Evolutionary conservation across 83 land plant genomes (phyloP).

Genomic region (Picea abies): DNA sequence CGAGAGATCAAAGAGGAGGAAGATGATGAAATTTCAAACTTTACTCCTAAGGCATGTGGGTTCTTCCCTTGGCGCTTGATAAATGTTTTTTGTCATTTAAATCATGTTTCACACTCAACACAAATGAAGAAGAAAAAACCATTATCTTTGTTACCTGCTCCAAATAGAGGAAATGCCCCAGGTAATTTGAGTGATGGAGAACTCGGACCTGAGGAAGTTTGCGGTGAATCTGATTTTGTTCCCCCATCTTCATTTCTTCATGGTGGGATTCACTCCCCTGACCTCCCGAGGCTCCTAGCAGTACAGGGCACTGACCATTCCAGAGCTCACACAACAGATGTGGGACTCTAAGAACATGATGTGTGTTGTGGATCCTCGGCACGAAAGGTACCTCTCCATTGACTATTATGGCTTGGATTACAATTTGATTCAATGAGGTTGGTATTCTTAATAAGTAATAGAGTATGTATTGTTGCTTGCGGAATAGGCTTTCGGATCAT

Average conservation of each 20-base stretch:
- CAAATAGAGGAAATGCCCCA: background rate
- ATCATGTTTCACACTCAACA: conserved; percentile 24
- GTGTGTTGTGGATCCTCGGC: too few species aligned
- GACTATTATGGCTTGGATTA: too few species aligned
- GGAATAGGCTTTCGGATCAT: too few species aligned
- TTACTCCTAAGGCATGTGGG: conserved; percentile 47
- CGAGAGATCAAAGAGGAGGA: conserved; percentile 27
- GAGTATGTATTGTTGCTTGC: too few species aligned
- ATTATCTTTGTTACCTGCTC: conserved; percentile 13
- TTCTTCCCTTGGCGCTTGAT: conserved; percentile 43
- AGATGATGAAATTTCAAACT: conserved; percentile 12
- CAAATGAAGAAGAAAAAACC: conserved; percentile 32
- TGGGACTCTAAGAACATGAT: too few species aligned
- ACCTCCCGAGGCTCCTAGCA: too few species aligned
- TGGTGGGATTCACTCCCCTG: too few species aligned
- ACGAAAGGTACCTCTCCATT: background rate
- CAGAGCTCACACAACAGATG: too few species aligned
- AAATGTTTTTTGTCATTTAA: conserved; percentile 42
- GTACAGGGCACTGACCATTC: too few species aligned
- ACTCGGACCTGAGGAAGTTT: too few species aligned
- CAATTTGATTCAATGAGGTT: background rate
- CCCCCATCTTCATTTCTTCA: too few species aligned
- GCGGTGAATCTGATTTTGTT: too few species aligned
- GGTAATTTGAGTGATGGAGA: conserved; percentile 7
- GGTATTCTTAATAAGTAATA: background rate